A percentile compares a stretch with the other conserved stretches of the same genome.
Evolutionary conservation across 179 eudicot genomes (phyloP).

Genomic region (Pouteria campechiana): DNA sequence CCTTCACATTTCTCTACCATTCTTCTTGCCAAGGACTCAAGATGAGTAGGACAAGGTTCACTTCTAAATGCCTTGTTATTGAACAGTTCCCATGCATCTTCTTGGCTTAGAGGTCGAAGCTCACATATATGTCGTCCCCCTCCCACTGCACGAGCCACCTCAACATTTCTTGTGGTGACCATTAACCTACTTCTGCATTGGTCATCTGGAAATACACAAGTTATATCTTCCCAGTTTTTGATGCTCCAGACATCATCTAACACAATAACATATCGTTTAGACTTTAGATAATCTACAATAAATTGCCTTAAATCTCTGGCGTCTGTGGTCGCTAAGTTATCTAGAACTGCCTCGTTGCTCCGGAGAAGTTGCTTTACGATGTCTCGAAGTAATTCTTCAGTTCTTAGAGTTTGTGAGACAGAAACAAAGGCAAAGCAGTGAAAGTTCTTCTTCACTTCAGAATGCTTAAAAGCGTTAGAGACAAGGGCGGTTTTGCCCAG

Average conservation of each 20-base stretch:
- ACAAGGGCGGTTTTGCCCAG: conserved; percentile 22
- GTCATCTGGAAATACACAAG: conserved; percentile 14
- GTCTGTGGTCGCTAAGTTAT: too few species aligned
- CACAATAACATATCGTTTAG: conserved; percentile 30
- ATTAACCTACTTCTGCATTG: conserved; percentile 28
- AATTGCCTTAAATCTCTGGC: conserved; percentile 19
- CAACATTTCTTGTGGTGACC: conserved; percentile 35
- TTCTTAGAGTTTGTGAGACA: conserved; percentile 21
- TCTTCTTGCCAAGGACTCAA: conserved; percentile 29
- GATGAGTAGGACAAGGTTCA: conserved; percentile 14
- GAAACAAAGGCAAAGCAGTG: conserved; percentile 39
- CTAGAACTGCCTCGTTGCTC: conserved; percentile 5
- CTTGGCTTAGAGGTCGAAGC: conserved; percentile 25
- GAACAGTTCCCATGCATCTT: conserved; percentile 33
- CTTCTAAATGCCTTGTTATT: conserved; percentile 25
- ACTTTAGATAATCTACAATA: conserved; percentile 13
- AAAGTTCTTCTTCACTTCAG: conserved; percentile 17
- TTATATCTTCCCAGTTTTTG: conserved; percentile 23
- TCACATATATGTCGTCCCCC: conserved; percentile 13
- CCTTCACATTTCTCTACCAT: conserved; percentile 45
- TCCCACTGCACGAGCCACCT: conserved; percentile 16
- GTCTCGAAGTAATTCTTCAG: conserved; percentile 19
- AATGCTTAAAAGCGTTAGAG: too few species aligned
- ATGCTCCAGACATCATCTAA: conserved; percentile 50
- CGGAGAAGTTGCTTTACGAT: conserved; percentile 6